Evolutionary conservation across 176 grass and related monocot genomes (phyloP).

Genomic region (Juncus inflexus): DNA sequence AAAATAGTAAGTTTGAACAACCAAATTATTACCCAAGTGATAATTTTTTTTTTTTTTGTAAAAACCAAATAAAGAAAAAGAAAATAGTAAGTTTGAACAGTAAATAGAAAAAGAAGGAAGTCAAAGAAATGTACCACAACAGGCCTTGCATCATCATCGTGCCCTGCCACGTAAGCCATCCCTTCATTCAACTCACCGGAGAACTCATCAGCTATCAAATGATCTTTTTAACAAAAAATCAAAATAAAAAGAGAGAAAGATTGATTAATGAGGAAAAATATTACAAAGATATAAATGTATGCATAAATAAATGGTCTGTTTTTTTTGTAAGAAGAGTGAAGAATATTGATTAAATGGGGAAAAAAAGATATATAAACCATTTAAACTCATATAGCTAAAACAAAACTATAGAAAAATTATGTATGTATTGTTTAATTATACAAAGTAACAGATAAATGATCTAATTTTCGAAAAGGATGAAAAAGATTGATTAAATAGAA

Average conservation of each 20-base stretch:
- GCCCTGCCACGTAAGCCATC: conserved; percentile 77
- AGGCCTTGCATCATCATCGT: conserved; percentile 86
- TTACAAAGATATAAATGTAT: background rate
- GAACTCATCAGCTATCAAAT: conserved; percentile 95
- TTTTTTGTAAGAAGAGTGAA: no score
- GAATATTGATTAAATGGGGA: no score
- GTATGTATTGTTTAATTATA: no score
- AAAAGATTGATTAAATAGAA: no score
- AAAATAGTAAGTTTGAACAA: conserved; percentile 9
- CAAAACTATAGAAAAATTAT: no score
- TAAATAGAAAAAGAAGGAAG: background rate
- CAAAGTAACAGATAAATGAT: no score
- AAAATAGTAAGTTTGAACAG: background rate
- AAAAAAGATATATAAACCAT: no score
- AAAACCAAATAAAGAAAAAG: background rate
- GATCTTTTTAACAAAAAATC: conserved; percentile 41
- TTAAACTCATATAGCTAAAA: no score
- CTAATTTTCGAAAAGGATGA: no score
- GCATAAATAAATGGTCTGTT: conserved; percentile 8
- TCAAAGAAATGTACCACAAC: conserved; percentile 54
- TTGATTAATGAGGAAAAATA: background rate
- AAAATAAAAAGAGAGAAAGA: conserved; percentile 3
- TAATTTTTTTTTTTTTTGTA: no score
- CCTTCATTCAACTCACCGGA: conserved; percentile 81
- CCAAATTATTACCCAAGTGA: no score